Base-by-base conservation (phyloP, 2,329 filamentous ascomycete species). In the Fusarium nematophilum region DNA sequence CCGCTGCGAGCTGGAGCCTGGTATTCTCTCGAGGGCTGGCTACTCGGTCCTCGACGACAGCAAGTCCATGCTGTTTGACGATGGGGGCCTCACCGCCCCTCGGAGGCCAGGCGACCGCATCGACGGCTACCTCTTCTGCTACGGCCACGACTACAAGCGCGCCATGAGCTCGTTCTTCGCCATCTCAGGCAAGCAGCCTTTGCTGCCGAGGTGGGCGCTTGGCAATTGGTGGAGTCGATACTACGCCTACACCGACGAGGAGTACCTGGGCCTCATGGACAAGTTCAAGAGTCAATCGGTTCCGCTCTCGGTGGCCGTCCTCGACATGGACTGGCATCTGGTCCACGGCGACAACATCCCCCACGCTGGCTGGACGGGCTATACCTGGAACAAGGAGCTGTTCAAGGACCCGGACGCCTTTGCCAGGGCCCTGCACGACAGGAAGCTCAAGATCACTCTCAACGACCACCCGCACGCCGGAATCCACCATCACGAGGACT, bases 181-280 rank as follows among this genome's bases (percentile, higher is more conserved):
- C 1, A 70, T 88, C 10, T 86, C 84, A 2, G 85, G 85, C 3
- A 75, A 74, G 15, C 83, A 86, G 60, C 85, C 85, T 3, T 53
- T 80, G 9, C 69, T 88, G 1, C 85, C 85, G 0, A 76, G 85
- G 11, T 88, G 81, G 76, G 78, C 83, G 0, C 73, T 89, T 30
- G 86, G 86, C 0, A 89, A 88, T 60, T 89, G 86, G 86, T 89
- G 86, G 86, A 85, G 81, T 39, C 77, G 86, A 7, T 89, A 88
- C 68, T 81, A 88, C 64, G 79, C 78, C 3, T 89, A 88, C 65
- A 76, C 74, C 1, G 77, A 79, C 23, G 74, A 81, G 2, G 83
- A 86, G 60, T 89, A 88, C 64, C 57, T 87, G 3, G 71, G 73
- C 11, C 75, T 89, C 13, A 83, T 89, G 76, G 82, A 86, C 49